Conservation (phyloP, 768 basidiomycete species). For the Suillus luteus region DNA sequence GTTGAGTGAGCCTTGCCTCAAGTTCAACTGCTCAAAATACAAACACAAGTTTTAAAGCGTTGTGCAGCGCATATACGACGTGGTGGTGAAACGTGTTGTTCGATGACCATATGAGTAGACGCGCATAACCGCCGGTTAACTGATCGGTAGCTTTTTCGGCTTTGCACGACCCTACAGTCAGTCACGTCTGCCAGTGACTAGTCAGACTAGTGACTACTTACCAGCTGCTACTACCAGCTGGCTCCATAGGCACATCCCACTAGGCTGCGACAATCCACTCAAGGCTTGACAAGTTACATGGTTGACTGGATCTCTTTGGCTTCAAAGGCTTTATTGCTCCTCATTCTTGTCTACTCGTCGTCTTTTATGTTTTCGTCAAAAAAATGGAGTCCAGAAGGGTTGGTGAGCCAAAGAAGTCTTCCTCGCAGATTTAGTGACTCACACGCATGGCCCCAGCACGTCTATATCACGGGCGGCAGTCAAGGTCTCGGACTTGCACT, state of each 20-base stretch:
- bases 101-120: background rate
- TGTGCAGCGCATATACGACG: background rate
- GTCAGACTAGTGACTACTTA: too few relatives aligned
- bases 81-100: slow-evolving; percentile 13
- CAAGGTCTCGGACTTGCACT: slow-evolving; percentile 79
- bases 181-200: too few relatives aligned
- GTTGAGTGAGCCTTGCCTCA: background rate
- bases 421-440: too few relatives aligned
- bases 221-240: background rate
- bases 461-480: slow-evolving; percentile 84
- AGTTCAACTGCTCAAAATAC: background rate
- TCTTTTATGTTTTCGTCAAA: slow-evolving; percentile 26
- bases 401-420: slow-evolving; percentile 6
- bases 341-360: slow-evolving; percentile 5
- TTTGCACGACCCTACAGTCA: too few relatives aligned
- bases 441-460: slow-evolving; percentile 54
- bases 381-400: slow-evolving; percentile 31
- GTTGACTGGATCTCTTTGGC: slow-evolving; percentile 5
- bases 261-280: background rate
- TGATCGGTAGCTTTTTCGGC: background rate
- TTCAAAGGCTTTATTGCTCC: background rate
- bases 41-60: too few relatives aligned
- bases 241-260: background rate
- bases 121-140: background rate
- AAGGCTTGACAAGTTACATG: background rate